A percentile compares a stretch with the other conserved stretches of the same genome.
These are phyloP conservation scores for Fibroporia radiculosa DNA, from an alignment of 768 basidiomycete species.

Conservation along the genomic window DNA sequence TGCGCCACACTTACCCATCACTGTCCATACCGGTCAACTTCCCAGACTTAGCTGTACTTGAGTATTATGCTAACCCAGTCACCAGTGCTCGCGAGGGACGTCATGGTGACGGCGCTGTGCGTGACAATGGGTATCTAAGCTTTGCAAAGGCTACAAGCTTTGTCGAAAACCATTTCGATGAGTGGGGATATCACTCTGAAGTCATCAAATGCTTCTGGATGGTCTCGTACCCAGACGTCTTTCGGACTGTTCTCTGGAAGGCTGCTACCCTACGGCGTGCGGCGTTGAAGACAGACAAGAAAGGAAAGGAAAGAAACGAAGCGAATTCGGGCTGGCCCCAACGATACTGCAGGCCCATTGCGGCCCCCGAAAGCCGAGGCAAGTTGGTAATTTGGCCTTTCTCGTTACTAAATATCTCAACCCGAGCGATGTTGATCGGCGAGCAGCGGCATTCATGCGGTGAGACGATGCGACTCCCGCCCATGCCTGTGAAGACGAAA, in stretches of 20 bases:
- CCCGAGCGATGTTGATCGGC: not conserved
- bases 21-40: slow-evolving; percentile 14
- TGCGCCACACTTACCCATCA: slow-evolving; percentile 9
- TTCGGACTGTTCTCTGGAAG: slow-evolving; percentile 17
- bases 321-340: slow-evolving; percentile 13
- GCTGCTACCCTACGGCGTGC: slow-evolving; percentile 16
- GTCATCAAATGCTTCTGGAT: too few relatives aligned
- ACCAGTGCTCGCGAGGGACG: slow-evolving; percentile 12
- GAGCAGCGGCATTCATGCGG: slow-evolving; percentile 15
- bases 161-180: slow-evolving; percentile 21
- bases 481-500: slow-evolving; percentile 5
- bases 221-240: too few relatives aligned
- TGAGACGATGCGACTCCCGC: slow-evolving; percentile 2
- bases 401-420: slow-evolving; percentile 16
- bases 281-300: slow-evolving; percentile 25
- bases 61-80: slow-evolving; percentile 18
- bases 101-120: slow-evolving; percentile 12
- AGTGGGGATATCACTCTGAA: slow-evolving; percentile 16
- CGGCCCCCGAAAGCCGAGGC: slow-evolving; percentile 13
- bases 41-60: slow-evolving; percentile 15
- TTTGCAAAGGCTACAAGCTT: slow-evolving; percentile 16
- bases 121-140: slow-evolving; percentile 17
- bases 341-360: slow-evolving; percentile 14
- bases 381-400: slow-evolving; percentile 16
- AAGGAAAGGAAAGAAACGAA: slow-evolving; percentile 21